phyloP scores from a whole-genome alignment of 371 early-diverging fungal genomes.

The Mortierella sp. region DNA sequence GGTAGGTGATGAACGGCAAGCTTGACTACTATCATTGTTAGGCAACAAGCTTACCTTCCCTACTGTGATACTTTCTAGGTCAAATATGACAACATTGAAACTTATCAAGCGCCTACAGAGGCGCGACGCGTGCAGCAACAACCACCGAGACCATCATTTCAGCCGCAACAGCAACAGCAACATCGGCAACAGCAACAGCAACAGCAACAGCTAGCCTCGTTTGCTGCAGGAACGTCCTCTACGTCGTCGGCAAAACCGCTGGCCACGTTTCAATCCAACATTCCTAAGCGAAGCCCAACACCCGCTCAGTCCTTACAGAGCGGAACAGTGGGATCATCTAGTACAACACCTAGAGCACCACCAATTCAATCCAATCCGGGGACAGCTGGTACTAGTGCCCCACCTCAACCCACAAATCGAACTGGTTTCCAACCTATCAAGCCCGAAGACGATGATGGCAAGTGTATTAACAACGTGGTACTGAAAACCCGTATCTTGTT shows the following conservation, averaged over 20 bases:
- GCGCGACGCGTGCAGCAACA: background rate
- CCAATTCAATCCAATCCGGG: background rate
- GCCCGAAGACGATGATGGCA: conserved; percentile 27
- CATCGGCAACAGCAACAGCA: conserved; percentile 12
- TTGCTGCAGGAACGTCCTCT: conserved; percentile 10
- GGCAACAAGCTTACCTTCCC: no score
- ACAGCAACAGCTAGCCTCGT: conserved; percentile 6
- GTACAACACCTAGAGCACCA: background rate
- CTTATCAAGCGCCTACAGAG: conserved; percentile 12
- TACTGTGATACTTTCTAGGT: background rate
- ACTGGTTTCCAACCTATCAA: background rate
- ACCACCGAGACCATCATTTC: background rate
- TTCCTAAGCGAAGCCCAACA: background rate
- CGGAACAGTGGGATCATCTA: background rate
- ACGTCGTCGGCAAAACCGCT: background rate
- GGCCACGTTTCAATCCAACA: background rate
- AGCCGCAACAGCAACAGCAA: conserved; percentile 15
- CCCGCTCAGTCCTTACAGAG: no score
- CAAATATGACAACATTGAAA: conserved; percentile 15
- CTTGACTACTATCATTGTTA: no score
- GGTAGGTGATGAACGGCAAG: conserved; percentile 6
- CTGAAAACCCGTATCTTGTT: no score
- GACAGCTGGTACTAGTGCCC: background rate
- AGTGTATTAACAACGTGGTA: background rate
- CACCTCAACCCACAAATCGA: background rate